These are phyloP conservation scores for Hypomyces rosellus DNA, from an alignment of 2,329 filamentous ascomycete genomes.

Conservation along the genomic window DNA sequence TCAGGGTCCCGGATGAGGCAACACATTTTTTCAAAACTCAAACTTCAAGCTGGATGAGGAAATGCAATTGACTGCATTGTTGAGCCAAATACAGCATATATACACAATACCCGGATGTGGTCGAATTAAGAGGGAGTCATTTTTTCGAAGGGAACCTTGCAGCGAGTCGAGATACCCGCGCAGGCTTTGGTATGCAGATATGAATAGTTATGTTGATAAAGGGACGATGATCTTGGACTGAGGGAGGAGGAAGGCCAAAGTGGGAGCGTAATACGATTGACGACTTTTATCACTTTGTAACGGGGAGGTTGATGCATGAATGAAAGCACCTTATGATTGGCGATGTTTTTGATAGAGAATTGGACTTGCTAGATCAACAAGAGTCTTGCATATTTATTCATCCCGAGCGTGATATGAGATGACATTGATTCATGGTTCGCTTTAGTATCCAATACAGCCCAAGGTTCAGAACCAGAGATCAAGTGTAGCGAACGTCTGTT, in stretches of 20 bases:
- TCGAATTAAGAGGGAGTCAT: no score
- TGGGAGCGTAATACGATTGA: slow-evolving; percentile 1
- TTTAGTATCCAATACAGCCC: no score
- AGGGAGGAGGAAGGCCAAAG: not conserved
- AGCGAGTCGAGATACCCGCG: not conserved
- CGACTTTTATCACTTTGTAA: slow-evolving; percentile 5
- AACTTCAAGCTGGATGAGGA: not conserved
- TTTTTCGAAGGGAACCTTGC: not conserved
- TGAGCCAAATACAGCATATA: no score
- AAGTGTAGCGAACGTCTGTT: no score
- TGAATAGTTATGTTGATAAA: slow-evolving; percentile 2
- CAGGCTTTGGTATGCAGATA: not conserved
- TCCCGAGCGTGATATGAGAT: no score
- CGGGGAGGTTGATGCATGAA: slow-evolving; percentile 14
- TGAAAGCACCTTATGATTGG: slow-evolving; percentile 16
- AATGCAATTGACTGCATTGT: no score
- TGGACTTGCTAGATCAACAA: slow-evolving; percentile 12
- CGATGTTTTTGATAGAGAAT: slow-evolving; percentile 18
- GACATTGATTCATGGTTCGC: no score
- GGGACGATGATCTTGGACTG: not conserved
- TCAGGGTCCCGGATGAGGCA: not conserved
- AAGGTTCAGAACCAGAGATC: no score
- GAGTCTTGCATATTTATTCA: no score
- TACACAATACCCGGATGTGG: no score
- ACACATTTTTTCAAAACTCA: not conserved